Evolutionary conservation across 306 rosid species (phyloP), one percentile per base, ranked within the genome.

Genomic region (Vachellia collinsii): DNA sequence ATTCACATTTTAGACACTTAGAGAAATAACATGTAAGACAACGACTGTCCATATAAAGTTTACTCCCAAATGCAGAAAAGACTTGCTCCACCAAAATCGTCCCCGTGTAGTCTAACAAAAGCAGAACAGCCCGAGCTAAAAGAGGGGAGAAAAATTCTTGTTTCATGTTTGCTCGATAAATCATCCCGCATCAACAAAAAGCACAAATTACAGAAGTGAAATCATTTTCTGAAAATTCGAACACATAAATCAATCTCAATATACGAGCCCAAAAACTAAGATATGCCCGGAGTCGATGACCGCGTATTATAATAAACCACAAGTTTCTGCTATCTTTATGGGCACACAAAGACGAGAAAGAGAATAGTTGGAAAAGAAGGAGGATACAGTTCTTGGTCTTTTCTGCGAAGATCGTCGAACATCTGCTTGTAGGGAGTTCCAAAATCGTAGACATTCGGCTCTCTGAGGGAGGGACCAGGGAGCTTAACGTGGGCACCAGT

Each of bases 401-500:
- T 95, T 58, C 94, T 87, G 68, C 97, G 90, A 19, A 93, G 97
- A 71, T 91, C 98, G 7, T 95, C 99, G 46, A 87, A 70, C 97
- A 93, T 95, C 66, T 86, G 88, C 90, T 92, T 95, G 77, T 95
- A 93, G 7, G 99, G 99, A 25, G 99, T 93, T 19, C 99, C 98
- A 51, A 95, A 93, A 13, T 93, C 99, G 86, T 95, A 95, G 79
- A 95, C 91, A 46, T 95, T 95, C 84, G 98, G 99, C 66, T 93
- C 98, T 80, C 99, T 86, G 77, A 95, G 93, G 72, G 98, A 93
- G 23, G 99, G 98, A 10, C 97, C 99, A 41, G 98, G 97, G 81
- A 95, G 99, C 91, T 95, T 95, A 71, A 95, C 98, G 74, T 95
- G 98, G 71, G 97, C 76, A 47, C 97, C 96, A 0, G 99, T 93